Evolutionary conservation across 108 stramenopile genomes (phyloP), one percentile per base, ranked within the genome.

Genomic region (Nannochloropsis salina): DNA sequence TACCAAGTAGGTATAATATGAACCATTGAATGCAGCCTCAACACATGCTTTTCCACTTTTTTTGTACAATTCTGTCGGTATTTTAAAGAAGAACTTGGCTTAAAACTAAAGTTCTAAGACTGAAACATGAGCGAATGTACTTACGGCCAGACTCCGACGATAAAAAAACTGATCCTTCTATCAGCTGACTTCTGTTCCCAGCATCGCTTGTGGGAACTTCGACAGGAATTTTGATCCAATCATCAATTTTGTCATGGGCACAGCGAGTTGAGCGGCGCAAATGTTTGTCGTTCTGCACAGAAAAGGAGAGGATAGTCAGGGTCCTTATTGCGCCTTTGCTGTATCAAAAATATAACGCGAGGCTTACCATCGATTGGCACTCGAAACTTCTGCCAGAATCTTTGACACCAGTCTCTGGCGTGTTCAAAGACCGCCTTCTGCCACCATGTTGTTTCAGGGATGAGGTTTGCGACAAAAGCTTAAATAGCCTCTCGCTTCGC

Each of bases 161-260:
- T n/a, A 74, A 74, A 74, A n/a, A 74, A n/a, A 74, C 61, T n/a
- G n/a, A 74, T 15, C 61, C 61, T 15, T 74, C 61, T n/a, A 74
- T n/a, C 15, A n/a, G 15, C n/a, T 74, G 2, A 15, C 20, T 15
- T n/a, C n/a, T n/a, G n/a, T 15, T n/a, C 20, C 61, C 61, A 4
- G 15, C 61, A n/a, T n/a, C 61, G n/a, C 61, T 6, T 2, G 3
- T n/a, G 5, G 20, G 15, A n/a, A n/a, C 61, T 74, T 74, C 61
- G 61, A 74, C 61, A n/a, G 61, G 61, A n/a, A 74, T 74, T 74
- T 74, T 74, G 61, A 74, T 74, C 61, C 61, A 74, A n/a, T 74
- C 61, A 15, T 74, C 61, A 15, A n/a, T 74, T n/a, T 74, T 74
- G 61, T 74, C 61, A n/a, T n/a, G 20, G 61, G 61, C n/a, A n/a